Evolutionary conservation across 2,329 filamentous ascomycete genomes (phyloP).

Genomic region (Xylariaceae sp.): DNA sequence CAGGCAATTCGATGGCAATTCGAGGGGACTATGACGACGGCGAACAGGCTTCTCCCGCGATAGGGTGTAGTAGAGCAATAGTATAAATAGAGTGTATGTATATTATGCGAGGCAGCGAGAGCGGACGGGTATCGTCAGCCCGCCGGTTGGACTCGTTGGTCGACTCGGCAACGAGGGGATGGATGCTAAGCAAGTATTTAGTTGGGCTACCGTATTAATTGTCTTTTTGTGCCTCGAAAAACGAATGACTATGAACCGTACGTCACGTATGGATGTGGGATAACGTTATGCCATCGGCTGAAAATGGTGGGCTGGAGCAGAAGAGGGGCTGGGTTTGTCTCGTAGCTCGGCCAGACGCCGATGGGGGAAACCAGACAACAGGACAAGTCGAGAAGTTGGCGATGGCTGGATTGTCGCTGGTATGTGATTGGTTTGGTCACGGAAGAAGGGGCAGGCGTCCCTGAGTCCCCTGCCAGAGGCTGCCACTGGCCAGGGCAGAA

Average conservation of each 20-base stretch:
- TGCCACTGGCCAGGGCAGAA: too few species aligned
- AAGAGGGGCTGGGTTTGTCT: slow-evolving; percentile 11
- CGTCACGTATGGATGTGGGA: neutral
- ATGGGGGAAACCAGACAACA: slow-evolving; percentile 2
- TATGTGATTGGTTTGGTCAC: slow-evolving; percentile 1
- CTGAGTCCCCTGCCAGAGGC: neutral
- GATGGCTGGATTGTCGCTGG: neutral
- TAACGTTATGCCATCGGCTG: slow-evolving; percentile 11
- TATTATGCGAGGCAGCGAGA: neutral
- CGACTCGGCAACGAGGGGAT: neutral
- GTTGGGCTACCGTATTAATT: slow-evolving; percentile 1
- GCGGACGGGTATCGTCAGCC: slow-evolving; percentile 8
- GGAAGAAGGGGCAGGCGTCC: slow-evolving; percentile 10
- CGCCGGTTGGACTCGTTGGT: slow-evolving; percentile 1
- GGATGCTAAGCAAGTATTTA: slow-evolving; percentile 1
- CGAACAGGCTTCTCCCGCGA: neutral
- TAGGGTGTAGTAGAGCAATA: neutral
- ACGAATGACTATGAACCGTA: slow-evolving; percentile 19
- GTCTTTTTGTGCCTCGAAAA: slow-evolving; percentile 3
- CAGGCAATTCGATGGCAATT: neutral
- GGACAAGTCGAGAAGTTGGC: slow-evolving; percentile 6
- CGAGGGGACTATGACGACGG: slow-evolving; percentile 5
- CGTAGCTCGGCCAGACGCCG: slow-evolving; percentile 21
- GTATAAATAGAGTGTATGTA: neutral
- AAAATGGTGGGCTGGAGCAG: slow-evolving; percentile 10